Conservation (phyloP, 2,329 filamentous ascomycete genomes). For the Ceratocystis huliohia region DNA sequence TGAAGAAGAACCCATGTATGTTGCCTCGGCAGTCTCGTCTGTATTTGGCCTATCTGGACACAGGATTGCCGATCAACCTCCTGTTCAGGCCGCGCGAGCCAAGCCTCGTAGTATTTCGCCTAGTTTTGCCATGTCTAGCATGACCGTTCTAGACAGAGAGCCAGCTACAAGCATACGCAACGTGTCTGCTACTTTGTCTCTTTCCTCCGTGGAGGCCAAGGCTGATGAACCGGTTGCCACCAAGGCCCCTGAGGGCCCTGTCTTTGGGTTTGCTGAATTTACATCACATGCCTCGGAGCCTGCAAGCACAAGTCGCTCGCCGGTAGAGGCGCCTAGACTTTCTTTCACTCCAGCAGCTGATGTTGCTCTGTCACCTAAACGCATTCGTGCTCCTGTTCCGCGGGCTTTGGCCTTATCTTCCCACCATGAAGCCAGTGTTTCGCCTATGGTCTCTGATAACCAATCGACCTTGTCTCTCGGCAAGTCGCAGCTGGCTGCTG, state of each 20-base stretch:
- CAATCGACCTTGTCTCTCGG: background rate
- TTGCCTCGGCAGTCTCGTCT: constrained; percentile 20
- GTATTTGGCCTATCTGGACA: background rate
- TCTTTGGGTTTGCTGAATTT: constrained; percentile 25
- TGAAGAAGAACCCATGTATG: constrained; percentile 21
- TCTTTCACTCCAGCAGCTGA: constrained; percentile 9
- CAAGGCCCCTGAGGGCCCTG: background rate
- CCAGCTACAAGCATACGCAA: constrained; percentile 19
- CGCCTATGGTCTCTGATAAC: background rate
- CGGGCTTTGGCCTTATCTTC: constrained; percentile 17
- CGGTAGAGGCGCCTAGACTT: constrained; percentile 23
- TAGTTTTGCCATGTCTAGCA: constrained; percentile 9
- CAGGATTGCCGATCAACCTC: constrained; percentile 17
- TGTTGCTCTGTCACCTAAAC: constrained; percentile 9
- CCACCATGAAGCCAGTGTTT: constrained; percentile 13
- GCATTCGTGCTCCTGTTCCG: constrained; percentile 1
- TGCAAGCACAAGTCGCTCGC: constrained; percentile 18
- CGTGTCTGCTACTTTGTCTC: constrained; percentile 21
- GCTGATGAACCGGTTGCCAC: constrained; percentile 18
- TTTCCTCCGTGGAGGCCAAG: constrained; percentile 23
- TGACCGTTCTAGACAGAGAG: constrained; percentile 17
- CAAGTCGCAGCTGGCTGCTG: constrained; percentile 6
- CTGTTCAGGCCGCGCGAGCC: constrained; percentile 4
- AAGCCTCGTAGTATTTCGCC: constrained; percentile 3
- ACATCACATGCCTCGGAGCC: constrained; percentile 26